Evolutionary conservation across 2,329 filamentous ascomycete species (phyloP), one percentile per base, ranked within the genome.

Genomic region (Colletotrichum lini): DNA sequence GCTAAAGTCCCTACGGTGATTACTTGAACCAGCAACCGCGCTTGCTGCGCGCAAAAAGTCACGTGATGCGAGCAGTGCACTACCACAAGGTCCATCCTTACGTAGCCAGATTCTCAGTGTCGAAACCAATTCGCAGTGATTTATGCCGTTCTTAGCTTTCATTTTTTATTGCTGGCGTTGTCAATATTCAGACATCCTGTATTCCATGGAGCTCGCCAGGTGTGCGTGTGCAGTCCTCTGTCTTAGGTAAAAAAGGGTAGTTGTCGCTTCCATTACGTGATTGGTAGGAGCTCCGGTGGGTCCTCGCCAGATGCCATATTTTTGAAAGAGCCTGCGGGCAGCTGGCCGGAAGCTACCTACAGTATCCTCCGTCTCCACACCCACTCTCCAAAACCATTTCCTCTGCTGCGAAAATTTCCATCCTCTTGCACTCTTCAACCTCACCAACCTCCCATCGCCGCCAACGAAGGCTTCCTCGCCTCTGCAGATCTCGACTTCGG

Each of bases 261-360:
- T 15, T 40, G 23, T 53, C 23, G 30, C 58, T 65, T 44, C 23
- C n/a, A 49, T 49, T 61, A 50, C 38, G 53, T 52, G 66, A 68
- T 64, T 56, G 44, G 59, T 3, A 42, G 13, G 15, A 70, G 67
- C 67, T 70, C 35, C 8, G 30, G 56, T 65, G 60, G 59, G 10
- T 6, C 21, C 1, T 21, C 4, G 44, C 40, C 65, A 49, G 57
- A 49, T 67, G 62, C 7, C 13, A 10, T 23, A 6, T 21, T 3
- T 3, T 21, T n/a, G 13, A 63, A 16, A 49, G 13, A 7, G 44
- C 12, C 59, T 38, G 38, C 35, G 1, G 18, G 13, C 53, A 40
- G 30, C 35, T 40, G 53, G 26, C n/a, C 18, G n/a, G 23, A 16
- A 65, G 49, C 54, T 26, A 26, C 42, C 35, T 10, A 38, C 9